Base-by-base conservation (phyloP, 805 yeast genomes). In the Nakazawaea holstii region DNA sequence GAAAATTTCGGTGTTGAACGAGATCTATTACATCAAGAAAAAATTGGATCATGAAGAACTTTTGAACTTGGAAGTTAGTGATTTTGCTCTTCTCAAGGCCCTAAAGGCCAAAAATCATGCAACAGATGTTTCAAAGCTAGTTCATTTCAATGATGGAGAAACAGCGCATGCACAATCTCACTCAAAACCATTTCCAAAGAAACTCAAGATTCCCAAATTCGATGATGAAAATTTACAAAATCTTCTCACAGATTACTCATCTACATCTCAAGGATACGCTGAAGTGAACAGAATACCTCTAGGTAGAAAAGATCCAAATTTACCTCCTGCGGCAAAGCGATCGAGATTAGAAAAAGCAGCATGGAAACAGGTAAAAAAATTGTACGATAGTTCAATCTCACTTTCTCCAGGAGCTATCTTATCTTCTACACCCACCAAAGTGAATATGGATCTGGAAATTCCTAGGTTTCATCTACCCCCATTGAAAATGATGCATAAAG, bases 11-110 rank as follows among this genome's bases (percentile, higher is more conserved):
- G 8, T 17, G 1, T 44, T 33, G 35, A 15, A n/a, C 10, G 50
- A 48, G 20, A 39, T 48, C 24, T 48, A 27, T 24, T 30, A 20
- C 29, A 30, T 44, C 28, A 38, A 39, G 24, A 24, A 14, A 14
- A 30, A 17, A 11, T 7, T 31, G 3, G 48, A 44, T n/a, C 14
- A 26, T 5, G 20, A 29, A 24, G 8, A 10, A 4, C 11, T 1
- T 3, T 32, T 4, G 3, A 11, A 14, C 5, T 33, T 41, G 14
- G 37, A 31, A 41, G 44, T 41, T n/a, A 41, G 44, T 32, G 44
- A 41, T 26, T 41, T 41, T n/a, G 17, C 10, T 17, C 13, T n/a
- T 28, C n/a, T 4, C 6, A 39, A 24, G 9, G 6, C 33, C n/a
- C 14, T 14, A 14, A 39, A 8, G 30, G 29, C 32, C 8, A 28